Evolutionary conservation across 495 filamentous ascomycete species (phyloP), one percentile per base, ranked within the genome.

Genomic region (Penicillium ucsense): DNA sequence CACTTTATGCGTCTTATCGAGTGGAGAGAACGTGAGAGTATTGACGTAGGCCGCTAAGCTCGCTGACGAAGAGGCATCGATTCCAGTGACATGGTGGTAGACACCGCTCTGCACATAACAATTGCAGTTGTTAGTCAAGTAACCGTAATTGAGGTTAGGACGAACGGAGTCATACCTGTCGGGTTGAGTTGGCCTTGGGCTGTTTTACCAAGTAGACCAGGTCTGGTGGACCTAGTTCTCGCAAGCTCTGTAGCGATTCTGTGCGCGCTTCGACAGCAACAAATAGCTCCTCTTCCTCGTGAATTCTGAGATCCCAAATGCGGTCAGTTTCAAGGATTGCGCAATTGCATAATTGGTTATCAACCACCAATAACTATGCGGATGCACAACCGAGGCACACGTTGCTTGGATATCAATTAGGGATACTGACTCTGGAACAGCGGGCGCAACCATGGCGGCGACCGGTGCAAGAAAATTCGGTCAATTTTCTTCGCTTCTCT

Each of bases 1-100:
- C 35, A 96, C 89, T 66, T 95, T 97, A 64, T 86, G 78, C 39
- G 84, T 84, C 55, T 92, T 88, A 56, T 88, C 88, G 51, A 86
- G 80, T 29, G 87, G 82, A 46, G 84, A 83, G 69, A 95, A 94
- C 6, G 88, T 94, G 28, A 98, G 77, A 32, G 92, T 96, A 68
- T 97, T 98, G 66, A 98, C 91, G 64, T 98, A 98, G 56, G 92
- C 92, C 38, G 92, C 92, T 45, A 98, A 72, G 63, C 89, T 95
- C 20, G 92, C 92, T 32, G 94, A 97, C 6, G 91, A 96, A 37
- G 92, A 98, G 34, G 94, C 92, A 65, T 98, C 92, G 50, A 95
- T 84, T 45, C 92, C 92, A 43, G 91, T 95, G 59, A 96, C 92
- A 84, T 97, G 91, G 67, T 98, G 92, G 65, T 98, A 98, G 43